phyloP scores from a whole-genome alignment of 345 rosid genomes.

The Schrenkiella parvula region DNA sequence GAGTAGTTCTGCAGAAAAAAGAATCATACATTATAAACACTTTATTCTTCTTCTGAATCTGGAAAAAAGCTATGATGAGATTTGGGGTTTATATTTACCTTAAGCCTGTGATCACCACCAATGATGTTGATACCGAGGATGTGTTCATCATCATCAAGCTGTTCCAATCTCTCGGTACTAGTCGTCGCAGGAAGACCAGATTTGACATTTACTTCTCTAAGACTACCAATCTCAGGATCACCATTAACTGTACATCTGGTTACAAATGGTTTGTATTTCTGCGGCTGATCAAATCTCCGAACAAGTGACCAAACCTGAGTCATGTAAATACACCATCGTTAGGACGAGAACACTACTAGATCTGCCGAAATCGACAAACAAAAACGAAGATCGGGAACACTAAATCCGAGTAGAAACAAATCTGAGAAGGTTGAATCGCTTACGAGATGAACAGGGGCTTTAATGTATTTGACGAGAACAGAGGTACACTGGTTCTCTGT shows the following conservation, averaged over 20 bases:
- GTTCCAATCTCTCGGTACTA: constrained; percentile 87
- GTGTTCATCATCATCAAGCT: constrained; percentile 82
- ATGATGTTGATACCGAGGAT: constrained; percentile 80
- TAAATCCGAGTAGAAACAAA: too few species aligned
- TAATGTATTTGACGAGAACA: constrained; percentile 66
- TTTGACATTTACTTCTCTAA: constrained; percentile 84
- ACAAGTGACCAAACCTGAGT: constrained; percentile 91
- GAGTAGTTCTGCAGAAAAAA: constrained; percentile 68
- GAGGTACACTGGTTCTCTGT: constrained; percentile 34
- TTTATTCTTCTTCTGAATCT: neutral
- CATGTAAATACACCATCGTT: neutral
- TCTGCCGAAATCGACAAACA: neutral
- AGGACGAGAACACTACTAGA: neutral
- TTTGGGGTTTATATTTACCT: constrained; percentile 36
- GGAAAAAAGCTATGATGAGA: neutral
- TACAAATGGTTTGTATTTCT: constrained; percentile 83
- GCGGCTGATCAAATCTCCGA: constrained; percentile 91
- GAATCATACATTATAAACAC: neutral
- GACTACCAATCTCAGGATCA: constrained; percentile 77
- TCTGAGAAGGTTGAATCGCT: neutral
- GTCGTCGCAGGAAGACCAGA: constrained; percentile 99
- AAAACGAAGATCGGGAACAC: neutral
- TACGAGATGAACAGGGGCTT: constrained; percentile 91
- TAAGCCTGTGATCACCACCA: constrained; percentile 96
- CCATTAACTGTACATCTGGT: constrained; percentile 75